Evolutionary conservation across 1,139 yeast genomes (phyloP), one percentile per base, ranked within the genome.

Genomic region (Lodderomyces oxycetoniae): DNA sequence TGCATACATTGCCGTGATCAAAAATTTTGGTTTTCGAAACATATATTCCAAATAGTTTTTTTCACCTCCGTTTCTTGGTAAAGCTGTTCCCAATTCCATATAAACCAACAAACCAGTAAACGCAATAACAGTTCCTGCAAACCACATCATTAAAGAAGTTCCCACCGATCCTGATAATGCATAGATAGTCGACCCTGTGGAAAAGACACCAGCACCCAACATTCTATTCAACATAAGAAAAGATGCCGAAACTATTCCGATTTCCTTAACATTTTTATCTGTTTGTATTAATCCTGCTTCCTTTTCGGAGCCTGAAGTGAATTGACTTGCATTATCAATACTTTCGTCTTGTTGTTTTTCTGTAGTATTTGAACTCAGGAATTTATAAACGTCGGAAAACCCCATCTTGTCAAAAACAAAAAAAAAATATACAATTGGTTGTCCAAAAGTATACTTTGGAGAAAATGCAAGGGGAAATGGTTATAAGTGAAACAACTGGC

Each of bases 61-160:
- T 53, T 85, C 95, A 44, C 95, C 95, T 45, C 95, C 95, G 50
- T 85, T 84, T 57, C 82, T 75, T 22, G 93, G 91, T 44, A 85
- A 76, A 26, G 86, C 87, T 9, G 87, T 74, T 12, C 95, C 95
- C 57, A 84, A 81, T 54, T 85, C 95, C 74, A 86, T 71, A 53
- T 84, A 86, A 5, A 83, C 87, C 50, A 77, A 70, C 46, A 85
- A 64, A 3, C 95, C 95, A 20, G 83, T 65, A 26, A 80, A 65
- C 4, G 94, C 86, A 46, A 85, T 78, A 16, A 82, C 40, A 9
- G 87, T 75, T 32, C 95, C 95, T 13, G 79, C 74, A 19, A 78
- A 73, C 95, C 95, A 86, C 57, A 86, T 63, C 39, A 82, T 58
- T 37, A 86, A 63, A 1, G 89, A 61, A 30, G 83, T 61, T 13